Base-by-base conservation (phyloP, 371 early-diverging fungal species). In the Mucor saturninus region DNA sequence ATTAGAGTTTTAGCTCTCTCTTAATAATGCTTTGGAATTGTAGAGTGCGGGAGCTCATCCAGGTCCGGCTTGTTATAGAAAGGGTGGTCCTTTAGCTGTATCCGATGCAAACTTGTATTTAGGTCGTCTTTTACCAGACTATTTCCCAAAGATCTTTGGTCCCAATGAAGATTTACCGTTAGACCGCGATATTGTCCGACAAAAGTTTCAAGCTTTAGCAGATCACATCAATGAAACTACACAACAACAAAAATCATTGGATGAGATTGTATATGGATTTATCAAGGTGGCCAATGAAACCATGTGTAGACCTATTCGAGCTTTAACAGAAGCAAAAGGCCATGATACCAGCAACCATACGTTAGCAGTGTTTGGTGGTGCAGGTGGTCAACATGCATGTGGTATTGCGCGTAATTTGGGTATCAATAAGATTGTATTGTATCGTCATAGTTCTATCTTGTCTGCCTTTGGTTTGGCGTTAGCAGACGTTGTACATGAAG, bases 91-190 rank as follows among this genome's bases (percentile, higher is more conserved):
- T 0, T 77, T 96, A 35, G 91, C 97, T 13, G 91, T 97, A 13
- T 96, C 97, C 2, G 97, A 96, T 69, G 97, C 97, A 26, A 98
- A 98, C 72, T 75, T 97, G 50, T 77, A 89, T 13, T 85, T 97
- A 7, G 98, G 97, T 10, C 88, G 97, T 1, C 78, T 98, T 46
- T 74, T 90, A n/a, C 91, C 95, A 1, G 85, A 89, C 13, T 91
- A 90, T 68, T 98, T 98, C 71, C 98, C 98, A 4, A 85, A 89
- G 64, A 96, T 98, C 15, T 98, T 98, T 85, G 98, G 98, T 1
- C 85, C 86, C n/a, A 82, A 83, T 11, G 97, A 96, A 75, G 76
- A 91, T 50, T 85, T 93, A 69, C 86, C 95, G 0, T 74, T 97
- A 60, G 95, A 96, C 62, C 31, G 75, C 2, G 86, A 84, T 6